Conservation (phyloP, 2,329 filamentous ascomycete species). For the Cadophora luteo-olivacea region DNA sequence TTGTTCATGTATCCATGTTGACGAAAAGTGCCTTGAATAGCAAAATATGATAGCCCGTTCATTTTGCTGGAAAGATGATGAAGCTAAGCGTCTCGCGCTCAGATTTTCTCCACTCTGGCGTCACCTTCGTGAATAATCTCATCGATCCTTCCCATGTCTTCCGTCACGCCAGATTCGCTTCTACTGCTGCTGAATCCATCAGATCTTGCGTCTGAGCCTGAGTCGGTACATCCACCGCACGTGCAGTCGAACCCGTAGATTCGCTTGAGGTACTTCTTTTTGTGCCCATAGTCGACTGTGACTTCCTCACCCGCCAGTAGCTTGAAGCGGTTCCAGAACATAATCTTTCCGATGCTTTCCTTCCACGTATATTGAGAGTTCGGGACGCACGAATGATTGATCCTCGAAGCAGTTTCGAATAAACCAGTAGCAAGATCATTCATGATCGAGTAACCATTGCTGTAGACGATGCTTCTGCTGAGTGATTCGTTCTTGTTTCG, state of each 20-base stretch:
- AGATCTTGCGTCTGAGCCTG: conserved; percentile 3
- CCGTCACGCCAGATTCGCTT: not conserved
- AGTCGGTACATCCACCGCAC: conserved; percentile 36
- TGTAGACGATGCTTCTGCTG: conserved; percentile 35
- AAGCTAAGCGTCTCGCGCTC: not conserved
- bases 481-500: conserved; percentile 27
- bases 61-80: too few species aligned
- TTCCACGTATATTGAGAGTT: conserved; percentile 38
- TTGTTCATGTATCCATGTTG: not conserved
- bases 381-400: conserved; percentile 38
- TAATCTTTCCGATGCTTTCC: conserved; percentile 31
- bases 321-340: conserved; percentile 35
- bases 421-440: conserved; percentile 33
- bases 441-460: conserved; percentile 36
- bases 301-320: conserved; percentile 39
- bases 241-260: conserved; percentile 42
- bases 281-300: conserved; percentile 41
- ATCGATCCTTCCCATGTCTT: conserved; percentile 16
- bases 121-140: not conserved
- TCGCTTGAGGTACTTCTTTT: conserved; percentile 27
- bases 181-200: conserved; percentile 9
- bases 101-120: not conserved
- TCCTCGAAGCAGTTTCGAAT: conserved; percentile 35
- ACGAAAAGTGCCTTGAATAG: not conserved
- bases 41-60: not conserved